Conservation (phyloP, 1,139 yeast genomes). For the Barnettozyma hawaiiensis region DNA sequence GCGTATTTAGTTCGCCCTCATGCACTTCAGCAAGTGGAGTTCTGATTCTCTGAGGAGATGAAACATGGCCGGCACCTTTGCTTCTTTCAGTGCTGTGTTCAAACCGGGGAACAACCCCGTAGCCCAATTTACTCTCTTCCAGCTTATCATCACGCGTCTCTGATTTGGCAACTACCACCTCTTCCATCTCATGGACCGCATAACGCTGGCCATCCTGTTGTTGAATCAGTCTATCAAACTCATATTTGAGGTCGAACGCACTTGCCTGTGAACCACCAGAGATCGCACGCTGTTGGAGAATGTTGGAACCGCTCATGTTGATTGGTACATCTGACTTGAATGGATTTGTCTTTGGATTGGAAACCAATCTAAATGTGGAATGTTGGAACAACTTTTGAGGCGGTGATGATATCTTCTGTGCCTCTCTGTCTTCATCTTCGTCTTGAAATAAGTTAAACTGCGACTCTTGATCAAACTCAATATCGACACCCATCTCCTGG, state of each 20-base stretch:
- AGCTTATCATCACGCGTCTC: background rate
- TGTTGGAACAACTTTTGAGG: conserved; percentile 2
- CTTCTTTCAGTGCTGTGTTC: conserved; percentile 8
- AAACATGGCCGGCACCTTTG: background rate
- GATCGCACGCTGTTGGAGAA: conserved; percentile 25
- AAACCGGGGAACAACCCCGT: conserved; percentile 11
- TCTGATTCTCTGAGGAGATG: background rate
- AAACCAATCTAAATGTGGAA: conserved; percentile 4
- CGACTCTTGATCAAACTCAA: conserved; percentile 21
- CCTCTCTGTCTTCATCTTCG: background rate
- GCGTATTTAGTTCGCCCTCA: conserved; percentile 2
- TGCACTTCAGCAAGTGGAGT: conserved; percentile 16
- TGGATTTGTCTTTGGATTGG: conserved; percentile 13
- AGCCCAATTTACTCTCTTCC: background rate
- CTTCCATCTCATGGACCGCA: conserved; percentile 28
- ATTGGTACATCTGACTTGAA: conserved; percentile 29
- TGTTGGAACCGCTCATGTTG: conserved; percentile 10
- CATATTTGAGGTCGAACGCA: conserved; percentile 34
- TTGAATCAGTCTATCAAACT: conserved; percentile 33
- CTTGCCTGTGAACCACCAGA: conserved; percentile 35
- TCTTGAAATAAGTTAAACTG: conserved; percentile 3
- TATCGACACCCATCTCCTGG: conserved; percentile 20
- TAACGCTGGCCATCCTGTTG: conserved; percentile 30
- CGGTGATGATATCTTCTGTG: background rate
- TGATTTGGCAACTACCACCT: conserved; percentile 28